Evolutionary conservation across 257 asterid genomes (phyloP), one percentile per base, ranked within the genome.

Genomic region (Rauvolfia tetraphylla): DNA sequence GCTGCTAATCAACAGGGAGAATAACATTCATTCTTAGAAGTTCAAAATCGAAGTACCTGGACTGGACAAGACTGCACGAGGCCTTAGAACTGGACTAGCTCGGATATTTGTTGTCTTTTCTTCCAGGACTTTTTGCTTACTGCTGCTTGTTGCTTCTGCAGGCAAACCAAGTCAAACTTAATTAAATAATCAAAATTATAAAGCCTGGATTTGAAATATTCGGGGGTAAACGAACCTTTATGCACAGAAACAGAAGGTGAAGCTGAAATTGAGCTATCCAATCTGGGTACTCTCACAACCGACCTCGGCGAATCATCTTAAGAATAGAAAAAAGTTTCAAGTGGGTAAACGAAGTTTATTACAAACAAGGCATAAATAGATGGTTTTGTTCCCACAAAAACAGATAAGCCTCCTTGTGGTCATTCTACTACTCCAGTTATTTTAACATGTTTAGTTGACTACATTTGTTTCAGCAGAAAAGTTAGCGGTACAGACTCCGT

Each of bases 31-130:
- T 14, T 18, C 18, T 33, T 15, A 23, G n/a, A 68, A 63, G 61
- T 70, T 75, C 15, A 53, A 67, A 7, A 29, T 22, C 31, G 34
- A 53, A 69, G 78, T 82, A 90, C 98, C 98, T 59, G 95, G 98
- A 79, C 97, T 94, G 18, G 98, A 94, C 79, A 94, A 85, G 79
- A 92, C 97, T n/a, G 98, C 98, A 65, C 98, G 98, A 34, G 97
- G 97, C 42, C 97, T 90, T 36, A 91, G 89, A 81, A 90, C 91
- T 42, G 93, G 85, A 80, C 73, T 82, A 62, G 94, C 84, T 87
- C 90, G 84, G 46, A 80, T 72, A 53, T 78, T 83, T 75, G 84
- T 78, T 59, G 56, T 82, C 75, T 78, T 84, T 80, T 85, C 93
- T 56, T 81, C 90, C 67, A 56, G 54, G 33, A 5, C 78, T 36